These are phyloP conservation scores for Daldinia sp. DNA, from an alignment of 2,329 filamentous ascomycete genomes.

Conservation along the genomic window DNA sequence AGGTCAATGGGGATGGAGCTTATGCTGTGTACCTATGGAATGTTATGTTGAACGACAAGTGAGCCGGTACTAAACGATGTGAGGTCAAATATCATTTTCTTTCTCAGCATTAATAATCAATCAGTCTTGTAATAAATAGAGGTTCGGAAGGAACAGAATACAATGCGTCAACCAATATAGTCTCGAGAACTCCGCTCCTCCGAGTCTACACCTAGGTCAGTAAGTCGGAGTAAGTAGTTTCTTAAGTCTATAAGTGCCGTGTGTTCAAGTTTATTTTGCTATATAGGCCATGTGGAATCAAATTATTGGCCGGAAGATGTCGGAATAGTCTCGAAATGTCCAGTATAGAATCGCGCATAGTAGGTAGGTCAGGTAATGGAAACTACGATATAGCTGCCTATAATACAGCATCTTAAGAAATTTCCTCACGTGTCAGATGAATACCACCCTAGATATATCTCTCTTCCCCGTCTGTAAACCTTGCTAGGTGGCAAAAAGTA, in stretches of 20 bases:
- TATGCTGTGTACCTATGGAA: too few species aligned
- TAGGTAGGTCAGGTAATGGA: constrained; percentile 2
- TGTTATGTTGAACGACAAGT: background rate
- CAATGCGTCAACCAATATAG: constrained; percentile 24
- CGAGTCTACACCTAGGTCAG: constrained; percentile 6
- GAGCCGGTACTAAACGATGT: too few species aligned
- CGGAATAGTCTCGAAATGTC: constrained; percentile 16
- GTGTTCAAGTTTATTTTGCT: constrained; percentile 2
- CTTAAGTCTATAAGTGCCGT: constrained; percentile 4
- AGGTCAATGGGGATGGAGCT: too few species aligned
- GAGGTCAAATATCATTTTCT: too few species aligned
- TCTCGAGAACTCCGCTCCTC: constrained; percentile 18
- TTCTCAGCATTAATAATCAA: background rate
- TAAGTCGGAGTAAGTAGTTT: background rate
- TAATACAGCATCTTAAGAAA: constrained; percentile 8
- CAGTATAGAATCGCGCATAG: constrained; percentile 12
- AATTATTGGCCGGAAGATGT: constrained; percentile 20
- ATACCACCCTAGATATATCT: constrained; percentile 24
- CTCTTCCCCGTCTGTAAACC: background rate
- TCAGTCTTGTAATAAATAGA: background rate
- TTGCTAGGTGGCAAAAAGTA: constrained; percentile 10
- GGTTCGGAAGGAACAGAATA: constrained; percentile 2
- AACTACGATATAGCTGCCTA: constrained; percentile 12
- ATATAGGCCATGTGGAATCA: constrained; percentile 21
- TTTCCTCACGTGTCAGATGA: constrained; percentile 14